Evolutionary conservation across 441 rosid genomes (phyloP).

Genomic region (Mallotus japonicus): DNA sequence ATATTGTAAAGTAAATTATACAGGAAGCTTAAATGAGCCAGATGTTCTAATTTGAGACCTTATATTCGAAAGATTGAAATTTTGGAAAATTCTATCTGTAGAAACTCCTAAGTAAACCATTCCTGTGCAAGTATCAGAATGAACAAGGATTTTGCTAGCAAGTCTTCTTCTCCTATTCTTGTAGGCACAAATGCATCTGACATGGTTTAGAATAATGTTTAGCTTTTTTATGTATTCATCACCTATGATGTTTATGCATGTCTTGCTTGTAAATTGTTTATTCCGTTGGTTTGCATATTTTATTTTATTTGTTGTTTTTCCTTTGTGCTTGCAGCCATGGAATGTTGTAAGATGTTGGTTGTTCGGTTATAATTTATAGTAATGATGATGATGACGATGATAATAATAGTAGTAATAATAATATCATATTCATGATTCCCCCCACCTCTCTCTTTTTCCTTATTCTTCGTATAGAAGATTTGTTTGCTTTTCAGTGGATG

Average conservation of each 20-base stretch:
- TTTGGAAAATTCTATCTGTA: not conserved
- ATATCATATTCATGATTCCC: not conserved
- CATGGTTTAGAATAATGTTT: constrained; percentile 13
- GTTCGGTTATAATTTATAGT: constrained; percentile 1
- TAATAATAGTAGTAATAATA: too few species aligned
- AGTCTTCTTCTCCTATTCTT: constrained; percentile 27
- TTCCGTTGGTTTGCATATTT: not conserved
- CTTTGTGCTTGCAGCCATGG: not conserved
- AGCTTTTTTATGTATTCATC: constrained; percentile 19
- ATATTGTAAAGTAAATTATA: constrained; percentile 74
- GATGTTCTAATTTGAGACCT: constrained; percentile 46
- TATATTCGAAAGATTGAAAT: not conserved
- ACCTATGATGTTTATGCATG: constrained; percentile 23
- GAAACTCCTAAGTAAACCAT: not conserved
- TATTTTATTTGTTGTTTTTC: not conserved
- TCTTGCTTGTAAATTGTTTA: constrained; percentile 14
- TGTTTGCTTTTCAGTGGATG: not conserved
- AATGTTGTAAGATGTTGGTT: constrained; percentile 14
- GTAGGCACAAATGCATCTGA: constrained; percentile 21
- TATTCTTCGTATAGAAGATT: not conserved
- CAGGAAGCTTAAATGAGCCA: constrained; percentile 67
- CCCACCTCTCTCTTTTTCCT: not conserved
- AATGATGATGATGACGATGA: not conserved
- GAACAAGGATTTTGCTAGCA: constrained; percentile 18
- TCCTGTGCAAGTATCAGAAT: constrained; percentile 6